Evolutionary conservation across 768 basidiomycete species (phyloP).

Genomic region (Leccinum variicolor): DNA sequence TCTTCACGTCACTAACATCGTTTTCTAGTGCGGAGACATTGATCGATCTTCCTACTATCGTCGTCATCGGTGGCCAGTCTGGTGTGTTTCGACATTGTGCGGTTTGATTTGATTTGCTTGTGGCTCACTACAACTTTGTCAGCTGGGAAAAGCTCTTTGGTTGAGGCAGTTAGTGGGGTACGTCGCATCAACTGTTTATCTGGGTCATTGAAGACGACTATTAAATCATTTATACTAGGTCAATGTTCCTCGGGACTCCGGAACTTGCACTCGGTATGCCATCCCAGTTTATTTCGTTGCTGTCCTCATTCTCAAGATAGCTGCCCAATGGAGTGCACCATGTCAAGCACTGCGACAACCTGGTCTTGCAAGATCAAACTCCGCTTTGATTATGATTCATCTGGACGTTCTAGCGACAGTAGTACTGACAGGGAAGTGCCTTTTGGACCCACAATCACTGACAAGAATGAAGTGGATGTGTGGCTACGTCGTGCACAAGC

Average conservation of each 20-base stretch:
- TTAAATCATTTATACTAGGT: constrained; percentile 38
- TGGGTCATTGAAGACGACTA: neutral
- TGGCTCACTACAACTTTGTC: neutral
- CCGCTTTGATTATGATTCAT: constrained; percentile 30
- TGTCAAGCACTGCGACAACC: constrained; percentile 36
- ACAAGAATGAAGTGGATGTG: constrained; percentile 35
- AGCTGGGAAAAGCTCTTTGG: constrained; percentile 61
- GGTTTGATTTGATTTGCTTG: neutral
- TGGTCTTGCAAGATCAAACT: constrained; percentile 49
- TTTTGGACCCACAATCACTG: constrained; percentile 32
- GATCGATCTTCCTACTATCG: constrained; percentile 49
- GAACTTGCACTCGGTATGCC: constrained; percentile 54
- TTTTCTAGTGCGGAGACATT: constrained; percentile 33
- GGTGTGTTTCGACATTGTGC: constrained; percentile 30
- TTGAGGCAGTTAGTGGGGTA: constrained; percentile 57
- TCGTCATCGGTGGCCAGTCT: constrained; percentile 56
- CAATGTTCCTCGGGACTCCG: constrained; percentile 57
- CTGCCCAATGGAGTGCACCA: constrained; percentile 52
- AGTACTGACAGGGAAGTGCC: constrained; percentile 5
- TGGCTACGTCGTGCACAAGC: constrained; percentile 45
- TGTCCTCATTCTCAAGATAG: constrained; percentile 24
- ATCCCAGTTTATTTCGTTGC: neutral
- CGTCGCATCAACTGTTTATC: constrained; percentile 9
- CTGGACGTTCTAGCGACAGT: constrained; percentile 21
- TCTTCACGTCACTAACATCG: neutral